Conservation (phyloP, 176 grass and related monocot genomes). For the Alopecurus myosuroides region DNA sequence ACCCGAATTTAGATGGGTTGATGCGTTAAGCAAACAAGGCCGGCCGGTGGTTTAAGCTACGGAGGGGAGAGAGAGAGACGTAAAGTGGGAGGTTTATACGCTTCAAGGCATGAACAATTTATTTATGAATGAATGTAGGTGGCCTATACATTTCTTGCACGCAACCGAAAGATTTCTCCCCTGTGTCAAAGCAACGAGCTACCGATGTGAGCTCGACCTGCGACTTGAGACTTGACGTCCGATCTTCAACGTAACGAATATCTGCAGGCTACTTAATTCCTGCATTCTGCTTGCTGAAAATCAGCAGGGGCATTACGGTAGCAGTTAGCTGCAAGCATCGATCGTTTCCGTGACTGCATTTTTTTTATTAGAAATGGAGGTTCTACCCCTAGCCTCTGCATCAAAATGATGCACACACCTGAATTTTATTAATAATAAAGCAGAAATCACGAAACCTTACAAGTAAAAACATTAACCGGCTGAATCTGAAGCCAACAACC, state of each 20-base stretch:
- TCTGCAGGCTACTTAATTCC: neutral
- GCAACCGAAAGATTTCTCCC: neutral
- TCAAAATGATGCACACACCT: no score
- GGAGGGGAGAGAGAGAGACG: neutral
- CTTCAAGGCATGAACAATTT: neutral
- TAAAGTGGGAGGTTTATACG: neutral
- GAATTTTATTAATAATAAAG: no score
- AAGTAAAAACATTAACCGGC: no score
- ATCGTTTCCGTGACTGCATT: neutral
- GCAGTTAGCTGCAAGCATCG: neutral
- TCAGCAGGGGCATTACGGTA: neutral
- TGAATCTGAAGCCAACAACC: no score
- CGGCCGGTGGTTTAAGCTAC: neutral
- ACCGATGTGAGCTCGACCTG: neutral
- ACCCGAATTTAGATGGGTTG: neutral
- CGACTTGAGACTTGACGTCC: no score
- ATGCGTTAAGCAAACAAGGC: neutral
- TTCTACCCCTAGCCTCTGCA: no score
- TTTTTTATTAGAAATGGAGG: no score
- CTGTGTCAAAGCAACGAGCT: neutral
- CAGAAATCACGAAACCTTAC: no score
- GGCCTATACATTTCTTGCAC: constrained; percentile 15
- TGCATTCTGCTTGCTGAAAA: neutral
- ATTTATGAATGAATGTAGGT: neutral
- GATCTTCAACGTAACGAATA: neutral